Percentiles rank a stretch among this genome's conserved stretches.
Evolutionary conservation across 768 basidiomycete species (phyloP).

Genomic region (Kwoniella sp.): DNA sequence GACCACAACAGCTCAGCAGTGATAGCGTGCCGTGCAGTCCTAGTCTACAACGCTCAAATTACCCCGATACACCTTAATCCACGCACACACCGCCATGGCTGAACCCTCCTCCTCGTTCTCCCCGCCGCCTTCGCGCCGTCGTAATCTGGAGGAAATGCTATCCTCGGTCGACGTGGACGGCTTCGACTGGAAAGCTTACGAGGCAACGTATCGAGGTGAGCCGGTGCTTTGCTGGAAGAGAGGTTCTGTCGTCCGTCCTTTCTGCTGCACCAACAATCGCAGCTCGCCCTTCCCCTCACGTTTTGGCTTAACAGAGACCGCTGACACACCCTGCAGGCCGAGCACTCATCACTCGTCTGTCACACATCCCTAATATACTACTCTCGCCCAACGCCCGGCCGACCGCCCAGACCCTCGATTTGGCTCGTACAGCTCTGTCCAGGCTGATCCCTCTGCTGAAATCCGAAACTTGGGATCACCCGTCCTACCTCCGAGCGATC

Average conservation of each 20-base stretch:
- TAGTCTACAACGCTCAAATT: too few relatives aligned
- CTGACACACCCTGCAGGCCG: constrained; percentile 15
- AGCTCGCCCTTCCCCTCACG: background rate
- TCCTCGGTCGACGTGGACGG: constrained; percentile 5
- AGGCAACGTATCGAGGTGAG: constrained; percentile 37
- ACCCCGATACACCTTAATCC: too few relatives aligned
- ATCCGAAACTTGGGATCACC: constrained; percentile 22
- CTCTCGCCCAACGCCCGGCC: constrained; percentile 5
- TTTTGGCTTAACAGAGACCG: too few relatives aligned
- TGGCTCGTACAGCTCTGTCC: constrained; percentile 23
- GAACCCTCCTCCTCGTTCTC: constrained; percentile 7
- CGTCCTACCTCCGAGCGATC: constrained; percentile 9
- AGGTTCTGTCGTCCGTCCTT: background rate
- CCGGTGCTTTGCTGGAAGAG: too few relatives aligned
- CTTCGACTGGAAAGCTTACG: constrained; percentile 38
- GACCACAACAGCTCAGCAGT: too few relatives aligned
- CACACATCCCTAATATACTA: constrained; percentile 23
- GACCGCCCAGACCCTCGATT: constrained; percentile 8
- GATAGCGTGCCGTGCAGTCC: too few relatives aligned
- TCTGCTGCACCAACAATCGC: background rate
- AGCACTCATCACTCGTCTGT: constrained; percentile 36
- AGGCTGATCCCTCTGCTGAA: constrained; percentile 29
- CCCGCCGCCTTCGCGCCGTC: constrained; percentile 1
- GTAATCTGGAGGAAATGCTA: constrained; percentile 6
- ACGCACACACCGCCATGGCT: background rate